Conservation (phyloP, 371 early-diverging fungal species). For the Rhizopus stolonifer region DNA sequence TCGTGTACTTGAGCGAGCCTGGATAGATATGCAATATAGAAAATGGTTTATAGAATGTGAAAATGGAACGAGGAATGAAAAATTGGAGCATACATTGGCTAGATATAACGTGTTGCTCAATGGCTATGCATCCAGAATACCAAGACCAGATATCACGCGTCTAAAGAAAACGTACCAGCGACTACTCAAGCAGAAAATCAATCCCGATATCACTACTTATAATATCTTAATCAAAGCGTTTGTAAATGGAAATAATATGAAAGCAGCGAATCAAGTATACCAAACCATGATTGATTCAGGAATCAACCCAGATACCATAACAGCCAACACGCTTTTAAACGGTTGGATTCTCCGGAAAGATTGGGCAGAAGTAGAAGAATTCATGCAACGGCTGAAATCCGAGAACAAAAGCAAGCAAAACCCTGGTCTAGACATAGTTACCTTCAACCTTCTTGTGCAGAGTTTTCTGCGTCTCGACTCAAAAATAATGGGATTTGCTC, state of each 20-base stretch:
- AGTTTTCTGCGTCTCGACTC: conserved; percentile 36
- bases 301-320: conserved; percentile 26
- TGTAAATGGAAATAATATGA: conserved; percentile 58
- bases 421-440: conserved; percentile 23
- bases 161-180: conserved; percentile 24
- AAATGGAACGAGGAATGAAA: background rate
- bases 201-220: conserved; percentile 74
- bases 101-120: conserved; percentile 76
- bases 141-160: conserved; percentile 29
- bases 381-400: conserved; percentile 18
- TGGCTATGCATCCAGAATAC: conserved; percentile 60
- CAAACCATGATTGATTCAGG: conserved; percentile 23
- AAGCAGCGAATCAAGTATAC: conserved; percentile 34
- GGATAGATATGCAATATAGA: conserved; percentile 31
- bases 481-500: conserved; percentile 5
- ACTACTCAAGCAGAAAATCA: conserved; percentile 51
- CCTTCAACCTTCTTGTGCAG: conserved; percentile 41
- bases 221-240: conserved; percentile 79
- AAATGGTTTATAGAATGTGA: conserved; percentile 8
- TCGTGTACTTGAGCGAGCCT: conserved; percentile 28
- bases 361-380: conserved; percentile 28
- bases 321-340: conserved; percentile 34
- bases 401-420: background rate
- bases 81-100: conserved; percentile 51
- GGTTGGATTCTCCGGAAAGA: conserved; percentile 35